Evolutionary conservation across 176 grass and related monocot species (phyloP).

Genomic region (Carex littledalei): DNA sequence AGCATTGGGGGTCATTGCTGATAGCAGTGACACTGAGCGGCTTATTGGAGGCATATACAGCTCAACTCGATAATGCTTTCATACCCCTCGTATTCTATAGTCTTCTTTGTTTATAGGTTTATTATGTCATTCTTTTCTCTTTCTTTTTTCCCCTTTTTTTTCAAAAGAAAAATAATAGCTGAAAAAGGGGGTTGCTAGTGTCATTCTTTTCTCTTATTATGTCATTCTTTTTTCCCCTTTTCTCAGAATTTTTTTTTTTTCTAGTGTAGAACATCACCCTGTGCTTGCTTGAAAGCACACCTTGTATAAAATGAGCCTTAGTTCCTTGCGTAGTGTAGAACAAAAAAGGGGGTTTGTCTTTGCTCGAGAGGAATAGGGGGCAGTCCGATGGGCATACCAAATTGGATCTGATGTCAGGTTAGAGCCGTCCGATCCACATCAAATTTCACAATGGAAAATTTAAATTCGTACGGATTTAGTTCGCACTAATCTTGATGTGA

Average conservation of each 20-base stretch:
- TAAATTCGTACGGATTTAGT: too few species aligned
- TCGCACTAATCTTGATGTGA: too few species aligned
- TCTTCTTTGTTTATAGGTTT: conserved; percentile 67
- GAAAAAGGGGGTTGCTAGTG: too few species aligned
- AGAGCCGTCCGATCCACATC: too few species aligned
- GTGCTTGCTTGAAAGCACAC: conserved; percentile 10
- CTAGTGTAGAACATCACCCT: neutral
- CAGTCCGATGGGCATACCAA: too few species aligned
- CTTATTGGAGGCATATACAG: conserved; percentile 75
- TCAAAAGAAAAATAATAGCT: neutral
- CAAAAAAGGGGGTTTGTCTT: neutral
- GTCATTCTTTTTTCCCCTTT: neutral
- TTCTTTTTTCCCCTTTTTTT: neutral
- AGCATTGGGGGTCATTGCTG: conserved; percentile 87
- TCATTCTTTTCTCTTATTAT: neutral
- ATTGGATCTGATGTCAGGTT: too few species aligned
- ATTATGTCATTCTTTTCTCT: neutral
- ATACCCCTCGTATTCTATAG: conserved; percentile 91
- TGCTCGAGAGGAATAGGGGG: neutral
- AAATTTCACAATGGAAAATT: too few species aligned
- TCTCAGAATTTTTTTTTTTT: neutral
- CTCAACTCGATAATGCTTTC: conserved; percentile 94
- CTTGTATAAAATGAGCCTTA: neutral
- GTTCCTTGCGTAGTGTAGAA: neutral
- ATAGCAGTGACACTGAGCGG: conserved; percentile 70